phyloP scores from a whole-genome alignment of 1,139 yeast species.

The Diutina neorugosa region DNA sequence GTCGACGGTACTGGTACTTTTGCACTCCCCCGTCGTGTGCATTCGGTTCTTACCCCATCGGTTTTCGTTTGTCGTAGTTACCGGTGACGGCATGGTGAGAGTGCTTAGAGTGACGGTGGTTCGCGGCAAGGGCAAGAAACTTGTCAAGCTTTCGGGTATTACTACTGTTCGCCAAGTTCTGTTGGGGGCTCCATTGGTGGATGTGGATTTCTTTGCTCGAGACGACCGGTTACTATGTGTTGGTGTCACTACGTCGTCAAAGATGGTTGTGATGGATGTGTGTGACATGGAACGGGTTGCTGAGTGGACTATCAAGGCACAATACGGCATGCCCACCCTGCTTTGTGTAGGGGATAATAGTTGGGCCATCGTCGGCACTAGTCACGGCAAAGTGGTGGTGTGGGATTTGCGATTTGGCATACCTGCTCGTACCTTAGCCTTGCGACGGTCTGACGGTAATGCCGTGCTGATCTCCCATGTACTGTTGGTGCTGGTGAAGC shows the following conservation, averaged over 20 bases:
- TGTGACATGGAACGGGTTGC: conserved; percentile 38
- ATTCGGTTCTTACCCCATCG: conserved; percentile 46
- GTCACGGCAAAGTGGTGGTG: conserved; percentile 56
- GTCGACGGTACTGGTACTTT: conserved; percentile 37
- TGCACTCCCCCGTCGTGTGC: conserved; percentile 35
- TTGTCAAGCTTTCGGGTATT: conserved; percentile 21
- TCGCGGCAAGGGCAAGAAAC: conserved; percentile 23
- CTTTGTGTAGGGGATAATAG: conserved; percentile 36
- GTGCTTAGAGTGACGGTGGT: conserved; percentile 45
- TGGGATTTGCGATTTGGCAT: conserved; percentile 75
- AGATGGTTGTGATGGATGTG: conserved; percentile 44
- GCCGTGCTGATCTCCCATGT: conserved; percentile 10
- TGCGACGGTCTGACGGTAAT: conserved; percentile 14
- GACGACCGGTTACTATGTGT: conserved; percentile 23
- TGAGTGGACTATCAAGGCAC: conserved; percentile 40
- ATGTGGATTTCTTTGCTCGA: conserved; percentile 26
- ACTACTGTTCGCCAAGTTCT: conserved; percentile 23
- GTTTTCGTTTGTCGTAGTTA: conserved; percentile 56
- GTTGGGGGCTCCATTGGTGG: conserved; percentile 25
- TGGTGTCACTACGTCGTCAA: conserved; percentile 7
- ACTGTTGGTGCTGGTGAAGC: conserved; percentile 16
- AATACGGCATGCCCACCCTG: conserved; percentile 54
- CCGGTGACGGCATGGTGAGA: conserved; percentile 50
- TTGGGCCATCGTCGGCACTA: conserved; percentile 70
- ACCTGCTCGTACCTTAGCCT: conserved; percentile 48